Conservation (phyloP, 2,329 filamentous ascomycete species). For the Fusarium setosum region DNA sequence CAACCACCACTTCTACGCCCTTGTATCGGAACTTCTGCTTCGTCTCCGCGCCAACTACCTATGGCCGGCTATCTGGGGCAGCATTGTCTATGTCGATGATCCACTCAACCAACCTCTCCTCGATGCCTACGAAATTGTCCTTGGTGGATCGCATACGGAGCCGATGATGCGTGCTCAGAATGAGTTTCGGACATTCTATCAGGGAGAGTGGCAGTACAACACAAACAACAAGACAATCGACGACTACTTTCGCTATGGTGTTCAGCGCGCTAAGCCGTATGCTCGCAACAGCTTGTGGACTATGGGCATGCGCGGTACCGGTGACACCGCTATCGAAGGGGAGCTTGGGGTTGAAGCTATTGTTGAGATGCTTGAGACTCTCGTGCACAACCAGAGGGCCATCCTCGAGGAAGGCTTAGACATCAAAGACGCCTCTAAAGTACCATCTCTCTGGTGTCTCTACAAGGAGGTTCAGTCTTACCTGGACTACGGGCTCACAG, state of each 20-base stretch:
- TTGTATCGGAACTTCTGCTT: conserved; percentile 77
- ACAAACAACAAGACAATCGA: conserved; percentile 76
- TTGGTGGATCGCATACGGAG: conserved; percentile 80
- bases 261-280: conserved; percentile 72
- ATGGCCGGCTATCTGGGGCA: conserved; percentile 79
- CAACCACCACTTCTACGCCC: conserved; percentile 71
- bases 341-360: conserved; percentile 56
- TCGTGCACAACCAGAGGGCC: conserved; percentile 51
- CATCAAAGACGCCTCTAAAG: conserved; percentile 19
- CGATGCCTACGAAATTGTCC: conserved; percentile 79
- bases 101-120: conserved; percentile 74
- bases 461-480: conserved; percentile 76
- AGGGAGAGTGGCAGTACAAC: conserved; percentile 76
- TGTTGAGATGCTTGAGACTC: conserved; percentile 47
- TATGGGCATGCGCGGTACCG: conserved; percentile 76
- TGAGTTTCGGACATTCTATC: conserved; percentile 63
- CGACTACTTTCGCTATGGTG: conserved; percentile 76
- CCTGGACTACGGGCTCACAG: conserved; percentile 67
- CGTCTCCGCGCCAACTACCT: conserved; percentile 79
- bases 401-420: conserved; percentile 29
- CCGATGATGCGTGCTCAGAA: conserved; percentile 74
- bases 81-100: conserved; percentile 80
- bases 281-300: conserved; percentile 74
- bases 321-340: conserved; percentile 71
- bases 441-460: conserved; percentile 68